phyloP scores from a whole-genome alignment of 352 stramenopile species.

The Globisporangium barbulae region DNA sequence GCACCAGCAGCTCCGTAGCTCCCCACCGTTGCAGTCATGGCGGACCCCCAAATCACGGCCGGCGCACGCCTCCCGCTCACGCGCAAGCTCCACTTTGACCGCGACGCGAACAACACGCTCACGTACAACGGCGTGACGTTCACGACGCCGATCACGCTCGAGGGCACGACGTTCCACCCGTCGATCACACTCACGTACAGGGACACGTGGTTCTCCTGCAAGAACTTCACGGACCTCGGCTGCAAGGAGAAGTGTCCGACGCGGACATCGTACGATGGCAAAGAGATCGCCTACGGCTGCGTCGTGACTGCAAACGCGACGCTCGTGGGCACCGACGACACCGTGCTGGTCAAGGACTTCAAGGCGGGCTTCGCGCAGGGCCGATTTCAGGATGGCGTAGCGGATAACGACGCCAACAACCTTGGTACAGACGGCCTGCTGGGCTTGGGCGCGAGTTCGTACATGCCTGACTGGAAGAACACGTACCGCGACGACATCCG shows the following conservation, averaged over 20 bases:
- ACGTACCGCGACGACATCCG: neutral
- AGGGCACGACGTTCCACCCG: neutral
- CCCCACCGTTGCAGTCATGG: neutral
- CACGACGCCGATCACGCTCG: neutral
- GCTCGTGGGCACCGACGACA: neutral
- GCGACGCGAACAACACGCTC: neutral
- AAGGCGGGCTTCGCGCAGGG: neutral
- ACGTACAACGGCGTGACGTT: neutral
- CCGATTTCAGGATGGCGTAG: neutral
- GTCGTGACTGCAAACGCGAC: neutral
- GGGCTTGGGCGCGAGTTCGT: neutral
- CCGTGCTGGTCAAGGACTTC: neutral
- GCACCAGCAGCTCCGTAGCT: neutral
- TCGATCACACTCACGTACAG: neutral
- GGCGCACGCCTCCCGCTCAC: neutral
- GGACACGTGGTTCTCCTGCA: slow-evolving; percentile 6
- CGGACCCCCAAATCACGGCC: neutral
- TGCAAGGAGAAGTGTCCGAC: neutral
- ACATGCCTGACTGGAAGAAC: neutral
- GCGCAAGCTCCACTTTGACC: neutral
- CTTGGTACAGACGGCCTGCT: neutral
- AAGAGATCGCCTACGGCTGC: neutral
- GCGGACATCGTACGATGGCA: neutral
- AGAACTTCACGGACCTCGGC: neutral
- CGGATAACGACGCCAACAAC: neutral